Evolutionary conservation across 2,329 filamentous ascomycete species (phyloP).

Genomic region (Venturia pyrina): DNA sequence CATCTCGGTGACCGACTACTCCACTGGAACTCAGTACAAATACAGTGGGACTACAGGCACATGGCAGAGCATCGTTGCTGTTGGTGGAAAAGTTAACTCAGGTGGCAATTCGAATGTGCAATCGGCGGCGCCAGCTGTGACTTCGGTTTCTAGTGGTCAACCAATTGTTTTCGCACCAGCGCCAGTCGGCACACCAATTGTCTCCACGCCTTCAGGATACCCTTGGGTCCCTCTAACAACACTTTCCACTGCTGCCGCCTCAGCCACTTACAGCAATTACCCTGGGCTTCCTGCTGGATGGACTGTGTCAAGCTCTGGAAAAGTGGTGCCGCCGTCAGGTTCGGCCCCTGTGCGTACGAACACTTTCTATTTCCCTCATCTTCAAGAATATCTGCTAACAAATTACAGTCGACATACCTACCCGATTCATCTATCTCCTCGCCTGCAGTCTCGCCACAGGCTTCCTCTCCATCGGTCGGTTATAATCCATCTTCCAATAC

Average conservation of each 20-base stretch:
- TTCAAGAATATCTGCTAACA: slow-evolving; percentile 20
- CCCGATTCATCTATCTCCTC: slow-evolving; percentile 42
- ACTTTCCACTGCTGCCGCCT: slow-evolving; percentile 36
- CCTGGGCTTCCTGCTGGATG: slow-evolving; percentile 66
- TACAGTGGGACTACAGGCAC: slow-evolving; percentile 71
- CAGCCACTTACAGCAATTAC: slow-evolving; percentile 35
- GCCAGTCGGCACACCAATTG: slow-evolving; percentile 41
- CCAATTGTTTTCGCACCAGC: slow-evolving; percentile 59
- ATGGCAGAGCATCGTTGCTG: slow-evolving; percentile 72
- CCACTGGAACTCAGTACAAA: slow-evolving; percentile 73
- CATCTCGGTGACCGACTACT: slow-evolving; percentile 78
- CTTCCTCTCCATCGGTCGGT: slow-evolving; percentile 35
- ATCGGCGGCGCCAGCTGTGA: slow-evolving; percentile 49
- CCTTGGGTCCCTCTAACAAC: slow-evolving; percentile 55
- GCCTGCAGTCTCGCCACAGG: slow-evolving; percentile 34
- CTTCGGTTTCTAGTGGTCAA: slow-evolving; percentile 51
- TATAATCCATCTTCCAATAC: slow-evolving; percentile 15
- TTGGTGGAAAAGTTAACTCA: slow-evolving; percentile 65
- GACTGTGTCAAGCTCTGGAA: slow-evolving; percentile 68
- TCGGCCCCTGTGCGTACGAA: slow-evolving; percentile 16
- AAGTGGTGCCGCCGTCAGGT: slow-evolving; percentile 59
- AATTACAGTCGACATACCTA: slow-evolving; percentile 39
- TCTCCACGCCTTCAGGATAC: slow-evolving; percentile 51
- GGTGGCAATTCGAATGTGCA: slow-evolving; percentile 44
- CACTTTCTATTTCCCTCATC: slow-evolving; percentile 14